Base-by-base conservation (phyloP, 2,329 filamentous ascomycete species). In the Canariomyces notabilis region DNA sequence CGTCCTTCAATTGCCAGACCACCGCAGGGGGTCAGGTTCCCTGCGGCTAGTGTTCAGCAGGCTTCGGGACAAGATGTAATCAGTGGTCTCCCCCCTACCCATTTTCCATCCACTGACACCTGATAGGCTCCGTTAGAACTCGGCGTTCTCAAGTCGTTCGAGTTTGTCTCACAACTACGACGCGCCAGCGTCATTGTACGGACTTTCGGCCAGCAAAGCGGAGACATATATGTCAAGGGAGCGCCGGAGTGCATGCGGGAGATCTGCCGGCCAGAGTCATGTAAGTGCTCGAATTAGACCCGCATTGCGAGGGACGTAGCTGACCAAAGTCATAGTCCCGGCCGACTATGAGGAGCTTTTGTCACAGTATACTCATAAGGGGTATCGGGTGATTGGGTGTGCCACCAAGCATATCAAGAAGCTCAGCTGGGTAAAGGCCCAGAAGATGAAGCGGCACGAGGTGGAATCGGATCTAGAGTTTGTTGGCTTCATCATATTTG, bases 191-290 rank as follows among this genome's bases (percentile, higher is more conserved):
- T 97, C 14, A 79, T 98, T 51, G 89, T 96, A 14, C 80, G 90
- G 45, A 85, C 88, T 39, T 95, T 95, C 63, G 89, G 90, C 5
- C 82, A 88, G 51, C 83, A 82, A 56, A 89, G 87, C 51, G 90
- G 84, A 36, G 85, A 89, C 57, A 79, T 97, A 33, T 98, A 89
- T 64, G 91, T 97, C 51, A 98, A 98, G 65, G 93, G 93, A 23
- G 93, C 94, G 6, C 93, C 93, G 2, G 93, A 98, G 66, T 91
- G 89, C 58, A 95, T 98, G 85, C 87, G 84, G 54, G 89, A 93
- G 18, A 97, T 98, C 33, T 98, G 93, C 66, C 77, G 78, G 9
- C 75, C 86, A 1, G 85, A 90, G 54, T 91, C 81, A 64, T 88
- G 83, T 87, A 61, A 73, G 82, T 72, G 48, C 19, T n/a, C n/a